Evolutionary conservation across 768 basidiomycete genomes (phyloP).

Genomic region (Suillus ampliporus): DNA sequence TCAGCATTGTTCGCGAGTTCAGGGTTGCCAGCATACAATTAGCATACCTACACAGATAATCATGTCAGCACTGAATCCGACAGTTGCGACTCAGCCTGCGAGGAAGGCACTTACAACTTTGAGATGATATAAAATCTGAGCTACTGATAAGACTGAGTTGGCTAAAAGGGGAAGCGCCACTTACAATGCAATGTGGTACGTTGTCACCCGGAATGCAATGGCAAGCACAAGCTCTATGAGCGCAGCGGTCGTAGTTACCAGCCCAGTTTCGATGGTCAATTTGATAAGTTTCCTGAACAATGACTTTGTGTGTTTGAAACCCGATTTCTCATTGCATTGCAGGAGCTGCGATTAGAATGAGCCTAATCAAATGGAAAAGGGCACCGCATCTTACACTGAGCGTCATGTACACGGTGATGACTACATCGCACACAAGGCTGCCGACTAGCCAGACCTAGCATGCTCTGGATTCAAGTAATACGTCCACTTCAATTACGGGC

Average conservation of each 20-base stretch:
- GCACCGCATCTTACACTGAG: slow-evolving; percentile 11
- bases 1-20: slow-evolving; percentile 21
- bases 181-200: slow-evolving; percentile 27
- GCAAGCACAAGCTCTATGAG: slow-evolving; percentile 25
- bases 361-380: background rate
- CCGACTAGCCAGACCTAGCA: slow-evolving; percentile 29
- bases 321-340: slow-evolving; percentile 11
- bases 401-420: slow-evolving; percentile 28
- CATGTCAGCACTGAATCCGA: background rate
- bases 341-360: slow-evolving; percentile 18
- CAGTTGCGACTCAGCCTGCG: background rate
- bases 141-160: background rate
- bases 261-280: slow-evolving; percentile 31
- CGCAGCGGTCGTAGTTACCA: slow-evolving; percentile 24
- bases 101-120: slow-evolving; percentile 5
- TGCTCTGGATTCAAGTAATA: background rate
- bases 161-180: slow-evolving; percentile 4
- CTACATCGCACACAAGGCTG: slow-evolving; percentile 22
- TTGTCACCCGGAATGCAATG: background rate
- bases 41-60: slow-evolving; percentile 17
- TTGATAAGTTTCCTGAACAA: slow-evolving; percentile 20
- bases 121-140: slow-evolving; percentile 11
- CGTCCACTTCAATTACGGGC: background rate
- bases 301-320: slow-evolving; percentile 10
- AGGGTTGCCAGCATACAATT: slow-evolving; percentile 23